These are phyloP conservation scores for Scleroderma bovista DNA, from an alignment of 768 basidiomycete genomes.

Conservation along the genomic window DNA sequence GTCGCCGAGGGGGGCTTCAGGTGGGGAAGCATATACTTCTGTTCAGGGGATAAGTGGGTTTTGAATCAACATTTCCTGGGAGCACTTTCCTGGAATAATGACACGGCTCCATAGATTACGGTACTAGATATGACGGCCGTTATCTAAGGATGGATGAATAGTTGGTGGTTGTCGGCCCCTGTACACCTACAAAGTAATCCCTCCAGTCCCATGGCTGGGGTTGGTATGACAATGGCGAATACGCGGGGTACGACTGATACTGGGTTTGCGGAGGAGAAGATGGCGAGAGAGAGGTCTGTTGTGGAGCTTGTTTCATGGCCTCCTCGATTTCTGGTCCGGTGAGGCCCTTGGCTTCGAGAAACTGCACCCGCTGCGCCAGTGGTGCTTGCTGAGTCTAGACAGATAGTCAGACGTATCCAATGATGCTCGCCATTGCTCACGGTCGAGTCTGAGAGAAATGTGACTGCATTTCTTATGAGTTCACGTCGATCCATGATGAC, in stretches of 20 bases:
- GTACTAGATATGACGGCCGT: slow-evolving; percentile 88
- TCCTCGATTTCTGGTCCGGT: slow-evolving; percentile 79
- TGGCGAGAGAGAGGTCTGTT: slow-evolving; percentile 11
- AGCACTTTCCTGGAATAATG: slow-evolving; percentile 68
- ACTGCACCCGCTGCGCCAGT: slow-evolving; percentile 80
- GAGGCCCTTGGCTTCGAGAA: slow-evolving; percentile 94
- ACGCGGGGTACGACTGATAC: slow-evolving; percentile 31
- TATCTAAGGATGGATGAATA: slow-evolving; percentile 48
- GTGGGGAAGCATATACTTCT: slow-evolving; percentile 92
- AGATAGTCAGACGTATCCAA: slow-evolving; percentile 4
- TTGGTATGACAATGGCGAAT: slow-evolving; percentile 40
- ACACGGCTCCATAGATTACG: slow-evolving; percentile 70
- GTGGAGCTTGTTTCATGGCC: slow-evolving; percentile 63
- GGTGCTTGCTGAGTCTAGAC: slow-evolving; percentile 70
- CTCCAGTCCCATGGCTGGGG: slow-evolving; percentile 84
- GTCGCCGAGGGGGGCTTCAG: slow-evolving; percentile 83
- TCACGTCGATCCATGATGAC: slow-evolving; percentile 66
- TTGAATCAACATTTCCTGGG: not conserved
- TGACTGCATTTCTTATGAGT: slow-evolving; percentile 73
- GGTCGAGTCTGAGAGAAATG: slow-evolving; percentile 82
- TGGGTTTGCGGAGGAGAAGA: slow-evolving; percentile 9
- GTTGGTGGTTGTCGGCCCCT: slow-evolving; percentile 14
- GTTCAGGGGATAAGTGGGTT: slow-evolving; percentile 1
- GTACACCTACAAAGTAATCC: slow-evolving; percentile 82
- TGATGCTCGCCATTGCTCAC: slow-evolving; percentile 31